Percentiles rank a stretch among this genome's conserved stretches.
Evolutionary conservation across 306 rosid species (phyloP).

Genomic region (Adenanthera pavonina): DNA sequence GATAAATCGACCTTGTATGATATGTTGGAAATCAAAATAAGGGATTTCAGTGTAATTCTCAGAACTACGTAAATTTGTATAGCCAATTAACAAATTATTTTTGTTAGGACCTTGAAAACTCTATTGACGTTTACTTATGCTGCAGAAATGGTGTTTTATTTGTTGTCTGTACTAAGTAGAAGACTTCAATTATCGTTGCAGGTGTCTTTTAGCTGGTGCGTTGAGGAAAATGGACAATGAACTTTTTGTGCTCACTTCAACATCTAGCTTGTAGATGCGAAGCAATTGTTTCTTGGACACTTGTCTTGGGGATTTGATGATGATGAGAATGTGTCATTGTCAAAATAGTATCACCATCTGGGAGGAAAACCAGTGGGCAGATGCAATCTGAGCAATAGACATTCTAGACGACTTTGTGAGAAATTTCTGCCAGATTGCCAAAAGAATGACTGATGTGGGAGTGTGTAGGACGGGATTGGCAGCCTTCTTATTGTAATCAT

Average conservation of each 20-base stretch:
- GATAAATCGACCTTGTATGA: neutral
- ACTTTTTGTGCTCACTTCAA: constrained; percentile 21
- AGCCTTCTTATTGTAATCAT: constrained; percentile 8
- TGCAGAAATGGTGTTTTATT: neutral
- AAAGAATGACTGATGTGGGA: constrained; percentile 34
- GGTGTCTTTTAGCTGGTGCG: constrained; percentile 38
- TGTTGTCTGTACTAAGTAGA: constrained; percentile 3
- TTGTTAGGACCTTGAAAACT: neutral
- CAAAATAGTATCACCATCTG: constrained; percentile 36
- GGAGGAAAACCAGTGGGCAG: constrained; percentile 26
- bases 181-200: constrained; percentile 24
- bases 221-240: constrained; percentile 37
- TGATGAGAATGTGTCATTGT: constrained; percentile 38
- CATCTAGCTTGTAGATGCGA: constrained; percentile 30
- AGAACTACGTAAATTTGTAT: neutral
- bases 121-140: neutral
- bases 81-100: neutral
- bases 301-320: constrained; percentile 33
- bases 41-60: neutral
- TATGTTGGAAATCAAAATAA: too few relatives aligned
- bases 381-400: constrained; percentile 40
- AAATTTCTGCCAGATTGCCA: constrained; percentile 29
- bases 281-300: constrained; percentile 42
- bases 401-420: constrained; percentile 31
- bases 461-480: constrained; percentile 22